Evolutionary conservation across 108 stramenopile species (phyloP).

Genomic region (Fragilaria radians): DNA sequence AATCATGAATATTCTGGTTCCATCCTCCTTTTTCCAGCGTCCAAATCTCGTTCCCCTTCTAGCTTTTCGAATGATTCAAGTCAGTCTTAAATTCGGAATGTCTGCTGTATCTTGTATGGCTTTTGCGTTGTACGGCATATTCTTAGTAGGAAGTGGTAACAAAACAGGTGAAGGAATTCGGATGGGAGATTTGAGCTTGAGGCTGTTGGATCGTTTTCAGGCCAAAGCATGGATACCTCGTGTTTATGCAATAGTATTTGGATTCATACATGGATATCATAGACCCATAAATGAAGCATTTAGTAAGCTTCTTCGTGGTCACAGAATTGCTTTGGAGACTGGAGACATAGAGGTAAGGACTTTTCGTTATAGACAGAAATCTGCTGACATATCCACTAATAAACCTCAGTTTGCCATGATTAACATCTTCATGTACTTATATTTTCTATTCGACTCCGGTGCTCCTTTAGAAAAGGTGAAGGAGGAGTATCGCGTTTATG

Average conservation of each 20-base stretch:
- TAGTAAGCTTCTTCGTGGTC: slow-evolving; percentile 13
- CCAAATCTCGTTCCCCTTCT: slow-evolving; percentile 19
- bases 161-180: slow-evolving; percentile 27
- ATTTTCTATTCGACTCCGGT: slow-evolving; percentile 13
- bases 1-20: slow-evolving; percentile 27
- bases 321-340: slow-evolving; percentile 20
- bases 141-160: slow-evolving; percentile 5
- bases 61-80: slow-evolving; percentile 31
- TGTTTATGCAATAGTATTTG: slow-evolving; percentile 17
- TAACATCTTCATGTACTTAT: slow-evolving; percentile 14
- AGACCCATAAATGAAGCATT: slow-evolving; percentile 4
- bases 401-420: slow-evolving; percentile 14
- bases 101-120: slow-evolving; percentile 20
- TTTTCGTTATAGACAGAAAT: background rate
- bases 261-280: slow-evolving; percentile 12
- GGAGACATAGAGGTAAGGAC: slow-evolving; percentile 20
- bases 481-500: slow-evolving; percentile 8
- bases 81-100: slow-evolving; percentile 27
- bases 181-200: slow-evolving; percentile 35
- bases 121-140: slow-evolving; percentile 36
- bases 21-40: slow-evolving; percentile 4
- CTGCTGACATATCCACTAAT: background rate
- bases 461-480: slow-evolving; percentile 6
- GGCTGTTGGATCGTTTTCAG: background rate
- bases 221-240: slow-evolving; percentile 16